Base-by-base conservation (phyloP, 2,329 filamentous ascomycete species). In the Fusarium sarcochroum region DNA sequence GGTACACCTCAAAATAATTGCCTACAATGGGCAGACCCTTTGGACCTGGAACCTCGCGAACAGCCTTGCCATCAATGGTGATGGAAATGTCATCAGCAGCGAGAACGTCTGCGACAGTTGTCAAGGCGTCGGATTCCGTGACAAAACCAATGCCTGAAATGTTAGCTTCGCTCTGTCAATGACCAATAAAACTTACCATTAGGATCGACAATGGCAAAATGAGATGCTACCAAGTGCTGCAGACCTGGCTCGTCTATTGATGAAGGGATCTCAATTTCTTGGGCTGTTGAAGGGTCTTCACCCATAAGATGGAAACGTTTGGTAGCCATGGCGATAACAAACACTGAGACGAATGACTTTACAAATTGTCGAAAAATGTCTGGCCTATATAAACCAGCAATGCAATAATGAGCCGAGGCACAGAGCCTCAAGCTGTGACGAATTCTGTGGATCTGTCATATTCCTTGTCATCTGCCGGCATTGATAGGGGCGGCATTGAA, bases 1-100 rank as follows among this genome's bases (percentile, higher is more conserved):
- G 86, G 68, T 82, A 89, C 11, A 88, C 75, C 61, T 88, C 85
- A 44, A 84, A 84, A 75, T 82, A 85, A 68, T 83, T 87, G 20
- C 86, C 86, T 5, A 88, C 75, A n/a, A 82, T 78, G 3, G 84
- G 83, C 2, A 84, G 76, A 6, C 80, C 82, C 18, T 74, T 76
- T 6, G 86, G 84, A 0, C 86, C 86, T 3, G 84, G 86, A 9
- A 88, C 76, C 4, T 83, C 78, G 2, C 82, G 83, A 8, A 87
- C 81, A 6, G 78, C 71, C 37, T 84, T 79, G 21, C 85, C 84
- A 58, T 87, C 84, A 17, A 87, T 80, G 6, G 79, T 82, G 64
- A 87, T 79, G 55, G 78, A 78, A 30, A 85, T 64, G 5, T 71
- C 75, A 4, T 76, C 63, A 14, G 73, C 71, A 3, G 77, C 74